A percentile compares a stretch with the other conserved stretches of the same genome.
These are phyloP conservation scores for Zarea fungicola DNA, from an alignment of 2,329 filamentous ascomycete genomes.

Conservation along the genomic window DNA sequence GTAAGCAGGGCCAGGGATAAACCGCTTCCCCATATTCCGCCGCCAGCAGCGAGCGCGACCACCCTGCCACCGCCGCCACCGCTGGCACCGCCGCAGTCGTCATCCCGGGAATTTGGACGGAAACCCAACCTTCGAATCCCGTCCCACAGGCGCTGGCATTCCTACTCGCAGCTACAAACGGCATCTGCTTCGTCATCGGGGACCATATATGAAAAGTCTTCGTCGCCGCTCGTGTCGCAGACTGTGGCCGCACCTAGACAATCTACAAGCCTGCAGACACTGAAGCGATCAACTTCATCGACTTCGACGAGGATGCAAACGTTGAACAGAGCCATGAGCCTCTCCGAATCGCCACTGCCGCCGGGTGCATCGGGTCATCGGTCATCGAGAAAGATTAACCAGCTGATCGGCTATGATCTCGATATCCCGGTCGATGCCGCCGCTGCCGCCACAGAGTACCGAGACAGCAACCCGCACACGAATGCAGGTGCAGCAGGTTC, in stretches of 20 bases:
- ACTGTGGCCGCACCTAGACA: background rate
- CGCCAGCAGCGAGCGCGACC: background rate
- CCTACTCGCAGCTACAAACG: background rate
- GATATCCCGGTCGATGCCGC: conserved; percentile 16
- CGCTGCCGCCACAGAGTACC: background rate
- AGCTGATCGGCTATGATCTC: conserved; percentile 38
- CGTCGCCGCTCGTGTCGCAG: too few relatives aligned
- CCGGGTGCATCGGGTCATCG: conserved; percentile 19
- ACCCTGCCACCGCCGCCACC: background rate
- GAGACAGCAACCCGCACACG: background rate
- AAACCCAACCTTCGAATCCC: background rate
- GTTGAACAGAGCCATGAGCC: background rate
- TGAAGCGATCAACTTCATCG: background rate
- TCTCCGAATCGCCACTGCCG: background rate
- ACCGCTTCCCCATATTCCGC: conserved; percentile 5
- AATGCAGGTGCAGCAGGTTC: background rate
- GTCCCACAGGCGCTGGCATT: background rate
- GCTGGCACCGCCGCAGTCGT: background rate
- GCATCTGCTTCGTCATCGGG: too few relatives aligned
- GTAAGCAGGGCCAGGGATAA: background rate
- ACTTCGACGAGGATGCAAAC: background rate
- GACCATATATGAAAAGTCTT: too few relatives aligned
- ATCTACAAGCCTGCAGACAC: background rate
- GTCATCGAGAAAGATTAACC: conserved; percentile 35
- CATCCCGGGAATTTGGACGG: background rate